Evolutionary conservation across 2,329 filamentous ascomycete genomes (phyloP).

Genomic region (Stagonosporopsis tanaceti): DNA sequence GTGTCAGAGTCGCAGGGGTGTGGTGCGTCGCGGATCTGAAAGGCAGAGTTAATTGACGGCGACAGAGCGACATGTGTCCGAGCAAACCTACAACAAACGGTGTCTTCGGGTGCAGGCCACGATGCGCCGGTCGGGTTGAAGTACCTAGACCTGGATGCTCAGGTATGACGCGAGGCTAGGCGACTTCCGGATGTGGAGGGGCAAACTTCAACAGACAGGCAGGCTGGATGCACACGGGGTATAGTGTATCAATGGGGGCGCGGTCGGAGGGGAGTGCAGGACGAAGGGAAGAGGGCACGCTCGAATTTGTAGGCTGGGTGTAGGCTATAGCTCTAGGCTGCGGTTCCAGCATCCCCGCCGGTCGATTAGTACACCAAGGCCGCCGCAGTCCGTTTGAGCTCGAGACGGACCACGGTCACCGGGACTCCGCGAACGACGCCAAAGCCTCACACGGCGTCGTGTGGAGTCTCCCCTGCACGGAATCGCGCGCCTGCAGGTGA

Average conservation of each 20-base stretch:
- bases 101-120: slow-evolving; percentile 25
- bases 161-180: slow-evolving; percentile 28
- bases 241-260: background rate
- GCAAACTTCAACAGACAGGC: slow-evolving; percentile 2
- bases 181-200: slow-evolving; percentile 22
- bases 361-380: slow-evolving; percentile 14
- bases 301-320: slow-evolving; percentile 25
- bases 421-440: slow-evolving; percentile 4
- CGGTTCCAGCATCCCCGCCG: slow-evolving; percentile 17
- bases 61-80: slow-evolving; percentile 23
- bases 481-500: slow-evolving; percentile 34
- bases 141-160: slow-evolving; percentile 6
- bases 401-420: slow-evolving; percentile 20
- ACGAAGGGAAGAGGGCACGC: slow-evolving; percentile 18
- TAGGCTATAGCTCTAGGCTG: slow-evolving; percentile 9
- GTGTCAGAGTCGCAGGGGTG: slow-evolving; percentile 9
- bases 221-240: too few relatives aligned
- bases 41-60: slow-evolving; percentile 27
- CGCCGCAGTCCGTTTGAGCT: slow-evolving; percentile 14
- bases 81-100: slow-evolving; percentile 28
- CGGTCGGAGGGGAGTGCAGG: slow-evolving; percentile 11
- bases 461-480: slow-evolving; percentile 22
- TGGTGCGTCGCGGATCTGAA: slow-evolving; percentile 17
- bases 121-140: slow-evolving; percentile 26
- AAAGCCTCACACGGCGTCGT: slow-evolving; percentile 2